These are phyloP conservation scores for Entrophospora sp. DNA, from an alignment of 192 early-diverging fungal genomes.

Conservation along the genomic window DNA sequence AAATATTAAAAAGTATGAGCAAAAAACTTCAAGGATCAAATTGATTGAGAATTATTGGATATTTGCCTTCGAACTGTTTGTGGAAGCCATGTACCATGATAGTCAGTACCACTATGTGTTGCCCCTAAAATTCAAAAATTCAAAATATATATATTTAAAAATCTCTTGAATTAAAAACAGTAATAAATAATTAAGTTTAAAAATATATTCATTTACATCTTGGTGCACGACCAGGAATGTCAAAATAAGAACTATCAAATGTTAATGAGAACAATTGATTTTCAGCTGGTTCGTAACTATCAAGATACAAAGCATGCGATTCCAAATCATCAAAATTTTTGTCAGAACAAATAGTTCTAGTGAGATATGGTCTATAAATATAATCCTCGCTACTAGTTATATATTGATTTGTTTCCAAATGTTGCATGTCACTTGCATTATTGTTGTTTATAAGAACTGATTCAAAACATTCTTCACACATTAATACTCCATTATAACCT, in stretches of 20 bases:
- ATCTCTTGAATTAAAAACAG: background rate
- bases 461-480: conserved; percentile 61
- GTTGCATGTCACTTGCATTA: conserved; percentile 14
- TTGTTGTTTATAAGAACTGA: conserved; percentile 42
- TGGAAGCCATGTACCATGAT: conserved; percentile 91
- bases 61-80: conserved; percentile 68
- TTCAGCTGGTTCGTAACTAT: conserved; percentile 55
- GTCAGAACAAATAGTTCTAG: conserved; percentile 41
- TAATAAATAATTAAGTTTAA: too few relatives aligned
- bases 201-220: conserved; percentile 44
- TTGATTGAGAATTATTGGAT: background rate
- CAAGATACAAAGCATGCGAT: conserved; percentile 41
- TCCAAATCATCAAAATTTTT: conserved; percentile 39
- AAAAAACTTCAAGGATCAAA: background rate
- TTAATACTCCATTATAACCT: conserved; percentile 63
- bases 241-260: conserved; percentile 79
- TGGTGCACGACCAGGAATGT: conserved; percentile 84
- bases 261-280: conserved; percentile 66
- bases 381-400: conserved; percentile 57
- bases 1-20: background rate
- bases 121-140: conserved; percentile 35
- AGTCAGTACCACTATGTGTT: conserved; percentile 86
- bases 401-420: conserved; percentile 34
- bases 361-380: conserved; percentile 56
- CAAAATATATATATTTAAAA: background rate